phyloP scores from a whole-genome alignment of 441 rosid genomes.

The Aleurites moluccanus region DNA sequence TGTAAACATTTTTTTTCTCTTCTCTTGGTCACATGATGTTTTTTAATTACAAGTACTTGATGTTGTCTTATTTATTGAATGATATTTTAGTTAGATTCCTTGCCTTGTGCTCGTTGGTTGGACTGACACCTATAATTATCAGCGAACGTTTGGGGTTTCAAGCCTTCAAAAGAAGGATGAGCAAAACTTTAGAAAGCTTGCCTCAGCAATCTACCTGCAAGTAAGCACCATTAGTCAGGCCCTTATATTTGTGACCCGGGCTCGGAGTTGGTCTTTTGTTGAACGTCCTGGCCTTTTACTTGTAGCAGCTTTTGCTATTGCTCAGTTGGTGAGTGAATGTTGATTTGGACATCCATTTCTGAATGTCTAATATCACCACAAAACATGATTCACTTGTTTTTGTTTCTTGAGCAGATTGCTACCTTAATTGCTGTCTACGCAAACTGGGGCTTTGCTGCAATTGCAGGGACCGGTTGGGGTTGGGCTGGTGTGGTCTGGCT shows the following conservation, averaged over 20 bases:
- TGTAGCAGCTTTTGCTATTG: constrained; percentile 66
- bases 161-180: constrained; percentile 85
- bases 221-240: constrained; percentile 98
- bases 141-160: constrained; percentile 79
- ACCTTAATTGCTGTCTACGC: constrained; percentile 97
- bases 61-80: too few species aligned
- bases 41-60: neutral
- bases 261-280: constrained; percentile 88
- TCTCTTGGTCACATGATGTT: neutral
- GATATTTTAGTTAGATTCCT: constrained; percentile 6
- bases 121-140: constrained; percentile 20
- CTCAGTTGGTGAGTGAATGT: constrained; percentile 72
- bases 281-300: constrained; percentile 95
- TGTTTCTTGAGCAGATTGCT: constrained; percentile 48
- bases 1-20: neutral
- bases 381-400: neutral
- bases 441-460: constrained; percentile 91
- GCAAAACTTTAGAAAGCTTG: constrained; percentile 87
- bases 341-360: constrained; percentile 38
- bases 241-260: constrained; percentile 89
- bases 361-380: too few species aligned
- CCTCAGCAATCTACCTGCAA: constrained; percentile 93
- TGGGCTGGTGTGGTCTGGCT: constrained; percentile 99
- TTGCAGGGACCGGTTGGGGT: constrained; percentile 98
- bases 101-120: neutral